Conservation (phyloP, 2,329 filamentous ascomycete species). For the Penicillium sp. region DNA sequence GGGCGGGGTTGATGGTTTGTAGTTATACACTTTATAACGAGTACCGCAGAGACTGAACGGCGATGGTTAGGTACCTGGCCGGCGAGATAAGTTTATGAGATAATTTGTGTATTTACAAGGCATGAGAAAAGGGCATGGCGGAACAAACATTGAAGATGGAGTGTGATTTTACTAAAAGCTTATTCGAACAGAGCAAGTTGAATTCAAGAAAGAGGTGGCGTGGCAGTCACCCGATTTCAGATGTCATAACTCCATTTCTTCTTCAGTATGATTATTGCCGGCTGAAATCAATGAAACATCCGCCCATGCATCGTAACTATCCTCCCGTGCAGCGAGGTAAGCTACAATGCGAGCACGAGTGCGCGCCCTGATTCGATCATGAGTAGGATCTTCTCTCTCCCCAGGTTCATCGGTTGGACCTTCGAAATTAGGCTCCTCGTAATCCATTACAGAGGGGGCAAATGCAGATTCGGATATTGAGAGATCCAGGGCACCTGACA, state of each 20-base stretch:
- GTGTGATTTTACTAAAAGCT: too few species aligned
- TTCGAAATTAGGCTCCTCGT: neutral
- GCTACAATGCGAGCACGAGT: slow-evolving; percentile 34
- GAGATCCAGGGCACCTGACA: slow-evolving; percentile 22
- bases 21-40: too few species aligned
- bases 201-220: too few species aligned
- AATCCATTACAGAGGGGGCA: slow-evolving; percentile 3
- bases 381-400: neutral
- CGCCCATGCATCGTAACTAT: slow-evolving; percentile 49
- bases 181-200: too few species aligned
- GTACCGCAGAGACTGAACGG: too few species aligned
- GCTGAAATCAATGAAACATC: slow-evolving; percentile 49
- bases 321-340: slow-evolving; percentile 47
- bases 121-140: too few species aligned
- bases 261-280: slow-evolving; percentile 46
- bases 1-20: too few species aligned
- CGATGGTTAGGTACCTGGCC: too few species aligned
- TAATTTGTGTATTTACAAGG: too few species aligned
- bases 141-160: too few species aligned
- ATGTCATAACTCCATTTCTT: slow-evolving; percentile 50
- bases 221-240: too few species aligned
- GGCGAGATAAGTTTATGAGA: too few species aligned
- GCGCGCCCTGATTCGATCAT: slow-evolving; percentile 21
- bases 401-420: neutral
- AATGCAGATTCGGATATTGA: slow-evolving; percentile 24